phyloP scores from a whole-genome alignment of 495 filamentous ascomycete species.

The Aspergillus homomorphus region DNA sequence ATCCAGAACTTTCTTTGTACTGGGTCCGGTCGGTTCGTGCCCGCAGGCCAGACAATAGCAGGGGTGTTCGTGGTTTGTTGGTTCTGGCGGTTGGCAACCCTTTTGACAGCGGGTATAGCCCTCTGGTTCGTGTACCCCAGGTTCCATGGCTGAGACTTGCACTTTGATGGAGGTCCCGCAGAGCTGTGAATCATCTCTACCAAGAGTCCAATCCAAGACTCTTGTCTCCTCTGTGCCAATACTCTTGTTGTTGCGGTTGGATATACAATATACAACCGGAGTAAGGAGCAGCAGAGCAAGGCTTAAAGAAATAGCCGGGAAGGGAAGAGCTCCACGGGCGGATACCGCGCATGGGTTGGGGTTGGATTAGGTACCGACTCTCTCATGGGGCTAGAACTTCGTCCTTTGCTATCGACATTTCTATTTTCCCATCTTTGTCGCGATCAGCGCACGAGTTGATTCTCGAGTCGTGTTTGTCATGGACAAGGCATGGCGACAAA shows the following conservation, averaged over 20 bases:
- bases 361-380: neutral
- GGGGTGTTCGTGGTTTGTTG: too few species aligned
- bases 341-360: conserved; percentile 16
- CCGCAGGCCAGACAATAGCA: neutral
- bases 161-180: too few species aligned
- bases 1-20: conserved; percentile 11
- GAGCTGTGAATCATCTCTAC: too few species aligned
- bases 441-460: conserved; percentile 12
- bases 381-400: neutral
- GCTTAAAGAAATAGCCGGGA: conserved; percentile 11
- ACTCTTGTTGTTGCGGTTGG: neutral
- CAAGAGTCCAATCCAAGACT: too few species aligned
- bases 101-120: neutral
- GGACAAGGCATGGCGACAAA: neutral
- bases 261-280: neutral
- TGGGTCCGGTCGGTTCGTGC: conserved; percentile 2
- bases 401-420: neutral
- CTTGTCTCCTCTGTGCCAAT: too few species aligned
- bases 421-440: conserved; percentile 8
- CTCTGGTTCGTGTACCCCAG: neutral
- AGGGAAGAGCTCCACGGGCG: too few species aligned
- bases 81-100: too few species aligned
- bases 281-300: neutral
- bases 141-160: neutral
- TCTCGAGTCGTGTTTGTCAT: neutral